phyloP scores from a whole-genome alignment of 2,329 filamentous ascomycete genomes.

The Chrysoporthe puriensis region DNA sequence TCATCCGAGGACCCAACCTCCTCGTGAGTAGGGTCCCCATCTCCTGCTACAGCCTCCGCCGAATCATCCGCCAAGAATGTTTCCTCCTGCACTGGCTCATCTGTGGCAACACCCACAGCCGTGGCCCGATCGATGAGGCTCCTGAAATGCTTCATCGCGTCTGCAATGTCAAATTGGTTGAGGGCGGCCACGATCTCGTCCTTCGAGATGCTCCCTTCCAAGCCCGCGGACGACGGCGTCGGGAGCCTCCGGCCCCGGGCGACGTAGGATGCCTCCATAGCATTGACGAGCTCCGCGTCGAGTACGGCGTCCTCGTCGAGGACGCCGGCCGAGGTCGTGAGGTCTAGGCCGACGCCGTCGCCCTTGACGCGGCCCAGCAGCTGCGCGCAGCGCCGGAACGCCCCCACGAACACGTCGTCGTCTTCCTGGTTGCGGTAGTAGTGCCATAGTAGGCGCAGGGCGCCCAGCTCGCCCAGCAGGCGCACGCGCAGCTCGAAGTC shows the following conservation, averaged over 20 bases:
- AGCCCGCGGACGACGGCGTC: not conserved
- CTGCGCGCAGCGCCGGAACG: constrained; percentile 24
- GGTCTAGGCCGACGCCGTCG: constrained; percentile 4
- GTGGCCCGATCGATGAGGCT: not conserved
- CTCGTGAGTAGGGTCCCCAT: not conserved
- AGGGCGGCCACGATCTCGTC: not conserved
- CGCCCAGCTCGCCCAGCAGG: constrained; percentile 32
- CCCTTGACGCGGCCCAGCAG: constrained; percentile 12
- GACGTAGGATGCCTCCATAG: constrained; percentile 17
- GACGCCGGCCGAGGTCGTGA: constrained; percentile 12
- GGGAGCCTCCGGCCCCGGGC: constrained; percentile 1
- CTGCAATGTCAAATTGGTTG: not conserved
- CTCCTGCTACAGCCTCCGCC: not conserved
- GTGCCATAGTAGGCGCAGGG: constrained; percentile 27
- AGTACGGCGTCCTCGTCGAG: constrained; percentile 20
- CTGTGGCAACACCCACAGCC: not conserved
- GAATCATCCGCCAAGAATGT: not conserved
- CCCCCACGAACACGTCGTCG: constrained; percentile 1
- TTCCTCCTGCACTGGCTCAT: not conserved
- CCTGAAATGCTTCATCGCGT: not conserved
- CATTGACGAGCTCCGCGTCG: constrained; percentile 20
- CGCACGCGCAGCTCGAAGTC: constrained; percentile 17
- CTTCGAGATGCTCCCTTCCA: not conserved
- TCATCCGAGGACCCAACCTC: not conserved
- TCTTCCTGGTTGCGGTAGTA: not conserved